These are phyloP conservation scores for Claviceps arundinis DNA, from an alignment of 2,329 filamentous ascomycete genomes.

Conservation along the genomic window DNA sequence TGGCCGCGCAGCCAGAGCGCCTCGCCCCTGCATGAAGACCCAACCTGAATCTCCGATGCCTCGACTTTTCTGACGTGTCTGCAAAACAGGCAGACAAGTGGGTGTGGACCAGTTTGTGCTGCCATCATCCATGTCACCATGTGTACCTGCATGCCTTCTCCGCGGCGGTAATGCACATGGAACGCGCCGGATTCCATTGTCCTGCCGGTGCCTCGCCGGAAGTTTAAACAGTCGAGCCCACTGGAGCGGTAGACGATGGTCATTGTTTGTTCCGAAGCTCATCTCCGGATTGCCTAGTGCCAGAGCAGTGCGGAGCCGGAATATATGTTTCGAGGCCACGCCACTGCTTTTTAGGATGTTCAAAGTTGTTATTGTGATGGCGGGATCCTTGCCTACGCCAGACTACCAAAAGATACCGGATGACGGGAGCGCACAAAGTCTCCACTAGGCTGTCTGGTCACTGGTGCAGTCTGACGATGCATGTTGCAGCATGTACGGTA, in stretches of 20 bases:
- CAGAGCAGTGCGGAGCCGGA: not conserved
- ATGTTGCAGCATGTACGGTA: too few relatives aligned
- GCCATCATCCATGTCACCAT: not conserved
- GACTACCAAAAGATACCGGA: not conserved
- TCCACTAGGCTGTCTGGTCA: too few relatives aligned
- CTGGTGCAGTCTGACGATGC: too few relatives aligned
- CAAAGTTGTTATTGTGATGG: not conserved
- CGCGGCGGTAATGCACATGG: not conserved
- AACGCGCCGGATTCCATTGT: not conserved
- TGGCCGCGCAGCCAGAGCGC: not conserved
- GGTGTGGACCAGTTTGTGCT: not conserved
- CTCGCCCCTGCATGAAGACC: slow-evolving; percentile 1
- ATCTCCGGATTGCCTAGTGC: not conserved
- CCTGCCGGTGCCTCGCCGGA: not conserved
- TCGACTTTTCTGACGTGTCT: not conserved
- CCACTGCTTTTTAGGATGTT: not conserved
- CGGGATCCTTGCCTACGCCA: not conserved
- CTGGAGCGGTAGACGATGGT: not conserved
- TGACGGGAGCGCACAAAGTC: too few relatives aligned
- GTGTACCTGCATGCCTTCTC: not conserved
- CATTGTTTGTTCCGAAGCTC: not conserved
- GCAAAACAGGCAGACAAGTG: not conserved
- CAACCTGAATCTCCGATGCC: not conserved
- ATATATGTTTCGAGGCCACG: not conserved
- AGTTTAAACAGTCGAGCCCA: not conserved